Evolutionary conservation across 164 flowering plant genomes (phyloP).

Genomic region (Paratinospora sagittata): DNA sequence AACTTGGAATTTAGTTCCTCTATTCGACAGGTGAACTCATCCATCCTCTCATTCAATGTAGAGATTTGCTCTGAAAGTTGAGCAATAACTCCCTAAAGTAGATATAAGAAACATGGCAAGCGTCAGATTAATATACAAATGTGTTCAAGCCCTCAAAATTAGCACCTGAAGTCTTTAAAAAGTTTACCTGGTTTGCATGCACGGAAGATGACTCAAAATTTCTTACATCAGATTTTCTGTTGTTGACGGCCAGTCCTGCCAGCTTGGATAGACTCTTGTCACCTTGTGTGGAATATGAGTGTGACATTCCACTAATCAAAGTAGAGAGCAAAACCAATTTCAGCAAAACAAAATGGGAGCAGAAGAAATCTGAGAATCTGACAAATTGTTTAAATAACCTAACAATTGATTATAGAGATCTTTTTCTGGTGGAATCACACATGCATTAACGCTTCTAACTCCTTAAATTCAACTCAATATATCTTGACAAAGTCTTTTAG

Average conservation of each 20-base stretch:
- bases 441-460: too few species aligned
- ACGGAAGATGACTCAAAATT: slow-evolving; percentile 32
- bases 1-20: slow-evolving; percentile 83
- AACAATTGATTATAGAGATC: not conserved
- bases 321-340: not conserved
- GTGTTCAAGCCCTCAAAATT: not conserved
- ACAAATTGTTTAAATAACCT: not conserved
- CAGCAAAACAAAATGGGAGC: not conserved
- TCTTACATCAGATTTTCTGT: slow-evolving; percentile 45
- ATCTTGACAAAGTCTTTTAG: not conserved
- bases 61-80: slow-evolving; percentile 93
- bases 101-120: slow-evolving; percentile 3
- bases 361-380: not conserved
- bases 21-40: slow-evolving; percentile 71
- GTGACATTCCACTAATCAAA: slow-evolving; percentile 64
- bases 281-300: slow-evolving; percentile 67
- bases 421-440: too few species aligned
- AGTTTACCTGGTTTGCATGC: slow-evolving; percentile 49
- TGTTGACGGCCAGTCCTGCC: slow-evolving; percentile 31
- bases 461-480: not conserved
- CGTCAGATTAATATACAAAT: not conserved
- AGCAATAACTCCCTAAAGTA: slow-evolving; percentile 52
- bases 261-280: slow-evolving; percentile 57
- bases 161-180: not conserved
- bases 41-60: slow-evolving; percentile 78